phyloP scores from a whole-genome alignment of 352 stramenopile species.

The Globisporangium recalcitrans region DNA sequence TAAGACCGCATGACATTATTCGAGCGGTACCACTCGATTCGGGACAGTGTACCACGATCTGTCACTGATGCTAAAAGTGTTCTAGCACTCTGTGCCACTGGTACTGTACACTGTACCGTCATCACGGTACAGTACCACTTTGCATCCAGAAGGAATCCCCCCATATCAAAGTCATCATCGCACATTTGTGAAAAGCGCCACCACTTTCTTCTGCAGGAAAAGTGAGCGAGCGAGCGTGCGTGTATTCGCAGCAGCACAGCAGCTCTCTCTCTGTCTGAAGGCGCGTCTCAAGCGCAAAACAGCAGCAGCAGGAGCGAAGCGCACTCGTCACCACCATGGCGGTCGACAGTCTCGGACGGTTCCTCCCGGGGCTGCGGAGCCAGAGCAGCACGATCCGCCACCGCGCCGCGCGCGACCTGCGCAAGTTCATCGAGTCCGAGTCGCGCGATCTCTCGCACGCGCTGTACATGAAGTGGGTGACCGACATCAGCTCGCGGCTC shows the following conservation, averaged over 20 bases:
- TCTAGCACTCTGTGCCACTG: no score
- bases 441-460: conserved; percentile 78
- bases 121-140: not conserved
- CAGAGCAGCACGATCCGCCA: conserved; percentile 55
- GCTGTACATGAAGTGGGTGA: conserved; percentile 85
- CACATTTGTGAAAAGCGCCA: conserved; percentile 2
- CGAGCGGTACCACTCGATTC: not conserved
- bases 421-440: conserved; percentile 83
- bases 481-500: conserved; percentile 73
- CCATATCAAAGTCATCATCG: not conserved
- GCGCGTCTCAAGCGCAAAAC: not conserved
- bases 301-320: not conserved
- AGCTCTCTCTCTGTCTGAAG: not conserved
- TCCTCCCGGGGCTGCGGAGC: conserved; percentile 70
- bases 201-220: not conserved
- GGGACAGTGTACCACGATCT: not conserved
- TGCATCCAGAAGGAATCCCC: not conserved
- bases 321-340: conserved; percentile 4
- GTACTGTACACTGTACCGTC: not conserved
- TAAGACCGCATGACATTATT: not conserved
- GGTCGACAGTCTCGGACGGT: conserved; percentile 60
- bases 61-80: no score
- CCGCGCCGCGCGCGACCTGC: conserved; percentile 67
- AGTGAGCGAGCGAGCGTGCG: not conserved
- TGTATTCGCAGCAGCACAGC: not conserved